These are phyloP conservation scores for Rosa multiflora DNA, from an alignment of 306 rosid species.

Conservation along the genomic window DNA sequence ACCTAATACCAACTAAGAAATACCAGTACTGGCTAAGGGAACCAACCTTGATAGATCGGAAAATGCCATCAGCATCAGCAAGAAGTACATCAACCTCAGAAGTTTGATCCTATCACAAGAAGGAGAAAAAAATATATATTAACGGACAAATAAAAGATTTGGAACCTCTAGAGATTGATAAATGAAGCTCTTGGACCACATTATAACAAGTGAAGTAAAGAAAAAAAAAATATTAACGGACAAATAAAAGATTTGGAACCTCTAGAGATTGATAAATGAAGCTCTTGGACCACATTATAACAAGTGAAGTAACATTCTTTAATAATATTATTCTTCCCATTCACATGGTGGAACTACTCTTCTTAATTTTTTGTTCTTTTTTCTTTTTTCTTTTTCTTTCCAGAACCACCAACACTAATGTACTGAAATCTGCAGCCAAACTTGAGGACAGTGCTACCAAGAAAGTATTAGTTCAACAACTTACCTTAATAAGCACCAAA, in stretches of 20 bases:
- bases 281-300: not conserved
- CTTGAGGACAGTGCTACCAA: not conserved
- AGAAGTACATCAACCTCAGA: constrained; percentile 66
- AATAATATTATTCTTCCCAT: not conserved
- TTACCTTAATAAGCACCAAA: constrained; percentile 81
- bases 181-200: too few relatives aligned
- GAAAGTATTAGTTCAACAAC: not conserved
- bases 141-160: too few relatives aligned
- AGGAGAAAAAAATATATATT: not conserved
- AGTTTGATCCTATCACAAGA: constrained; percentile 57
- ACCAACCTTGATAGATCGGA: constrained; percentile 81
- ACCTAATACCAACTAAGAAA: constrained; percentile 14
- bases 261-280: not conserved
- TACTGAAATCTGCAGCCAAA: not conserved
- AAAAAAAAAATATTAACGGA: too few relatives aligned
- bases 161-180: too few relatives aligned
- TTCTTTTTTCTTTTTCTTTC: not conserved
- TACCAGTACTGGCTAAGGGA: constrained; percentile 18
- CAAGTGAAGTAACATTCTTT: not conserved
- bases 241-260: not conserved
- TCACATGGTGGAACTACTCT: not conserved
- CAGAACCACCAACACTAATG: not conserved
- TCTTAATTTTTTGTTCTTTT: too few relatives aligned
- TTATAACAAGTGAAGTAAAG: too few relatives aligned
- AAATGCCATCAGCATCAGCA: constrained; percentile 67